Evolutionary conservation across 2,329 filamentous ascomycete species (phyloP), one percentile per base, ranked within the genome.

Genomic region (Coniella vitis): DNA sequence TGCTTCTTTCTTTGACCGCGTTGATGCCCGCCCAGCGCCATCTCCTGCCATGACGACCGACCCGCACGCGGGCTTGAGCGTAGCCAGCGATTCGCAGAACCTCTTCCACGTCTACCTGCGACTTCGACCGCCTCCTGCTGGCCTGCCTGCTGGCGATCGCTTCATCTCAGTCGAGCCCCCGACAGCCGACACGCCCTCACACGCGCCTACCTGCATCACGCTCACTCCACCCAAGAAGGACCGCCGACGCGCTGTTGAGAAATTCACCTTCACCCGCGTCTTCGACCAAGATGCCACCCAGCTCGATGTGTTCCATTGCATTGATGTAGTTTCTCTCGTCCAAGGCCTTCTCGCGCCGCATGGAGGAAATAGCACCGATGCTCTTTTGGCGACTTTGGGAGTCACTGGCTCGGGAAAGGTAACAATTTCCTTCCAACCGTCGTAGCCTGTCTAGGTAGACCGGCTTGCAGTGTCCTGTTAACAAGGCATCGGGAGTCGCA

Each of bases 351-450:
- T 98, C 37, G 84, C 84, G 7, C 76, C 79, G 19, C 72, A 79
- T 38, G 84, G 84, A 31, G 79, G 83, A 44, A 85, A 93, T 55
- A 89, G 90, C 16, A 84, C 89, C 56, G 91, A 97, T 75, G 90
- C 88, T 9, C 70, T 97, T 48, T 72, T 98, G 47, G 93, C 93
- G 25, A 97, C 93, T 7, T 68, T 98, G 50, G 93, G 93, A 14
- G 90, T 96, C 38, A 96, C 91, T 7, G 93, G 93, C 12, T 96
- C 90, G 43, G 93, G 93, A 65, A 98, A 98, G 83, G 91, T 95
- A 59, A 42, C n/a, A n/a, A n/a, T n/a, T n/a, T n/a, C n/a, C n/a
- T n/a, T n/a, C n/a, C n/a, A n/a, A n/a, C n/a, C n/a, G n/a, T n/a
- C n/a, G n/a, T n/a, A n/a, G n/a, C n/a, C n/a, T n/a, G n/a, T n/a